Conservation (phyloP, 805 yeast species). For the Starmerella asiatica region DNA sequence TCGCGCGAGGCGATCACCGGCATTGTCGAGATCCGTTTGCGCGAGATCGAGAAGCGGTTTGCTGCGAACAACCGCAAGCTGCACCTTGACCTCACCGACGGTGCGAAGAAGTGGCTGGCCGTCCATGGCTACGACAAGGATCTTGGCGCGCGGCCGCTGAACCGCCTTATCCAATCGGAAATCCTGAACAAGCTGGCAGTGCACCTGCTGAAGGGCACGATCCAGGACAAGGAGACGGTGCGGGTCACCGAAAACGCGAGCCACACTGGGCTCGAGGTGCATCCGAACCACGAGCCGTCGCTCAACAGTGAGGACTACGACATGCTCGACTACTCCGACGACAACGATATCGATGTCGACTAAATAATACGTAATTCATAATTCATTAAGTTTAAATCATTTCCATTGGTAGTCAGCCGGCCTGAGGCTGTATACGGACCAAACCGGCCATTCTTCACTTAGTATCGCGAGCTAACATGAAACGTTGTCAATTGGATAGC, state of each 20-base stretch:
- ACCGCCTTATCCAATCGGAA: slow-evolving; percentile 75
- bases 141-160: slow-evolving; percentile 91
- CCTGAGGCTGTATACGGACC: too few species aligned
- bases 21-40: slow-evolving; percentile 74
- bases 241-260: slow-evolving; percentile 36
- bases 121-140: slow-evolving; percentile 81
- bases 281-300: slow-evolving; percentile 73
- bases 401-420: too few species aligned
- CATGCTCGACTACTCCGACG: slow-evolving; percentile 23
- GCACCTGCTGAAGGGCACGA: slow-evolving; percentile 73
- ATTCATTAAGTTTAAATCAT: too few species aligned
- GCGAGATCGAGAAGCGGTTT: slow-evolving; percentile 77
- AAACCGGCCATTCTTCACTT: too few species aligned
- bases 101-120: slow-evolving; percentile 70
- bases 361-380: slow-evolving; percentile 9
- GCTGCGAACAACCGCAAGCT: slow-evolving; percentile 70
- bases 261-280: slow-evolving; percentile 57
- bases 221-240: slow-evolving; percentile 79
- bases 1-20: slow-evolving; percentile 83
- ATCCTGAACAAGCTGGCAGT: slow-evolving; percentile 80
- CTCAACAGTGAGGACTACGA: slow-evolving; percentile 35
- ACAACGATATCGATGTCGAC: slow-evolving; percentile 25
- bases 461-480: too few species aligned
- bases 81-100: slow-evolving; percentile 55
- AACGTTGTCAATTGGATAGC: too few species aligned